Evolutionary conservation across 129 eudicot species (phyloP).

Genomic region (Logfia minima): DNA sequence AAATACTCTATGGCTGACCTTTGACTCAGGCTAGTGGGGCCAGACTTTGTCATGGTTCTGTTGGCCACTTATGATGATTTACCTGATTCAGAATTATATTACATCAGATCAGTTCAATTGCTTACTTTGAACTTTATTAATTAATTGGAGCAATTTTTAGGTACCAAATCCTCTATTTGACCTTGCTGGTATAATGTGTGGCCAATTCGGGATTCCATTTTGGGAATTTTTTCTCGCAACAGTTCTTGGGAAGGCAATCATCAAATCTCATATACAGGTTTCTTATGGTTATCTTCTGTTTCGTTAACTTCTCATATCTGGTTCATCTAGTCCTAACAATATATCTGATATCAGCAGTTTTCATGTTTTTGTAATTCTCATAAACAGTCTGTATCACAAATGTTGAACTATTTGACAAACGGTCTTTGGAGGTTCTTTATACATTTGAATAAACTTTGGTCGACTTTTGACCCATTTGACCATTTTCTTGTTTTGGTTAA

Average conservation of each 20-base stretch:
- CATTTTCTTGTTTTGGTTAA: neutral
- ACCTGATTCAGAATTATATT: neutral
- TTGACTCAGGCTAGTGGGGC: neutral
- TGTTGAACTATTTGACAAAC: neutral
- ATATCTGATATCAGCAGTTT: neutral
- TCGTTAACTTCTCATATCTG: neutral
- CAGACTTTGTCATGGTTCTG: neutral
- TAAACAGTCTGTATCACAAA: neutral
- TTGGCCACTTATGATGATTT: neutral
- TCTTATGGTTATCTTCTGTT: conserved; percentile 8
- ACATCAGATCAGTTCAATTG: neutral
- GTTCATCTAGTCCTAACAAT: neutral
- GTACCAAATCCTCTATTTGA: conserved; percentile 92
- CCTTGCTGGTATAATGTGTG: conserved; percentile 96
- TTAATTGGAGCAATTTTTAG: conserved; percentile 36
- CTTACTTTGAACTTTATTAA: conserved; percentile 6
- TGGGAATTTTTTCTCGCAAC: conserved; percentile 90
- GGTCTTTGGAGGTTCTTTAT: too few species aligned
- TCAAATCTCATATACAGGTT: conserved; percentile 91
- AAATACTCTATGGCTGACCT: neutral
- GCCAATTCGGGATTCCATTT: conserved; percentile 88
- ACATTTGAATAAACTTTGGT: too few species aligned
- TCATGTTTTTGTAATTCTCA: neutral
- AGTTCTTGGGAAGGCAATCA: conserved; percentile 73
- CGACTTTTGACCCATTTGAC: neutral